A percentile compares a stretch with the other conserved stretches of the same genome.
These are phyloP conservation scores for Saxispiralis lemnorum DNA, from an alignment of 495 filamentous ascomycete genomes.

Conservation along the genomic window DNA sequence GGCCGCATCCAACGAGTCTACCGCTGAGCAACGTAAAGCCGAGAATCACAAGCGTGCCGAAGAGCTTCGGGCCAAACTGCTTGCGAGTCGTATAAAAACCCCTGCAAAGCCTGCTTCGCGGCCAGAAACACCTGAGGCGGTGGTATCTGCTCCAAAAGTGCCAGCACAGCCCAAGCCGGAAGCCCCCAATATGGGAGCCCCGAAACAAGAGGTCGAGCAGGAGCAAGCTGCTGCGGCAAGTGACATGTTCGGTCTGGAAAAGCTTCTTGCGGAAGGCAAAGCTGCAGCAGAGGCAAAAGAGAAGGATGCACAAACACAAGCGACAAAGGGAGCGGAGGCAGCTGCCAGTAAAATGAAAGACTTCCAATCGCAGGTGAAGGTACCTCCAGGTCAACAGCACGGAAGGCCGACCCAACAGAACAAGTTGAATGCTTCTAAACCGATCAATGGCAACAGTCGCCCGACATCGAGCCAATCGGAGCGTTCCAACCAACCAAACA, in stretches of 20 bases:
- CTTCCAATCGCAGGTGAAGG: not conserved
- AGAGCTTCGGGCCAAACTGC: conserved; percentile 11
- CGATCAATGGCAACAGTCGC: not conserved
- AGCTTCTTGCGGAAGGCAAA: conserved; percentile 4
- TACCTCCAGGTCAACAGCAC: not conserved
- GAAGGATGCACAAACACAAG: not conserved
- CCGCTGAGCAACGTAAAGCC: conserved; percentile 2
- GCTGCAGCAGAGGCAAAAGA: conserved; percentile 3
- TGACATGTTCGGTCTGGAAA: conserved; percentile 2
- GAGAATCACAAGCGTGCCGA: conserved; percentile 12
- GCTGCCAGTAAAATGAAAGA: not conserved
- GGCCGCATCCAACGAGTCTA: not conserved
- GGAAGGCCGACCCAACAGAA: not conserved
- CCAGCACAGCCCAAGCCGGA: not conserved
- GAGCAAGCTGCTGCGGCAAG: not conserved
- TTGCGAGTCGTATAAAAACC: conserved; percentile 11
- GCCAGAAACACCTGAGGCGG: conserved; percentile 1
- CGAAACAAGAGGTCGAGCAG: not conserved
- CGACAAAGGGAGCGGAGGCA: not conserved
- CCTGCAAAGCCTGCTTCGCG: conserved; percentile 2
- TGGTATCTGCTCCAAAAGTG: not conserved
- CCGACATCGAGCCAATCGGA: not conserved
- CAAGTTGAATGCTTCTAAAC: not conserved
- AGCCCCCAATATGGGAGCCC: not conserved
- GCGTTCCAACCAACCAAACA: not conserved